These are phyloP conservation scores for Choiromyces venosus DNA, from an alignment of 495 filamentous ascomycete genomes.

Conservation along the genomic window DNA sequence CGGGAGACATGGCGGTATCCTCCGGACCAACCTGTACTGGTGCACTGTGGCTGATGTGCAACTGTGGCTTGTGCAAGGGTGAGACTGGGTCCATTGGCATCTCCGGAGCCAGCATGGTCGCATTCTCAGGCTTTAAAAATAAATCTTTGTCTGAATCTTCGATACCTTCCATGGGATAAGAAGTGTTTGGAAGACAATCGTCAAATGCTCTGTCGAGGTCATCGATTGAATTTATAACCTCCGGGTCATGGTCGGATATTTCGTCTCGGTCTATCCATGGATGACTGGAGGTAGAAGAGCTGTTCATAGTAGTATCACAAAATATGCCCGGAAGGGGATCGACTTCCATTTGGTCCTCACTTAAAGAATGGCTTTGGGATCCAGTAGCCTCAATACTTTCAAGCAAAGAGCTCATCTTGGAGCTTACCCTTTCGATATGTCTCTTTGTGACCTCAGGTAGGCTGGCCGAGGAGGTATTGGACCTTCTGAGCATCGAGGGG, in stretches of 20 bases:
- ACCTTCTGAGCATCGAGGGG: conserved; percentile 10
- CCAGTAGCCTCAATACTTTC: conserved; percentile 10
- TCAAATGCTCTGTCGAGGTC: background rate
- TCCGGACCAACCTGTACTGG: background rate
- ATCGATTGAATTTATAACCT: background rate
- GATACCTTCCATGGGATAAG: background rate
- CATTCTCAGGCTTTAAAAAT: background rate
- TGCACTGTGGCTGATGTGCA: background rate
- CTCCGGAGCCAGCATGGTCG: background rate
- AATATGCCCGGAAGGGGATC: conserved; percentile 29
- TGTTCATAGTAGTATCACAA: background rate
- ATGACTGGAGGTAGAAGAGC: background rate
- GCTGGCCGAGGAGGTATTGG: conserved; percentile 4
- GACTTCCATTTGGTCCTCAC: conserved; percentile 9
- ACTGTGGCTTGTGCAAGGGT: background rate
- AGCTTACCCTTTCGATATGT: conserved; percentile 22
- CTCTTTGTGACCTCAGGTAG: conserved; percentile 7
- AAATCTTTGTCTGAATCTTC: background rate
- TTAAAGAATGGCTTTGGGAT: background rate
- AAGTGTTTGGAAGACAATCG: background rate
- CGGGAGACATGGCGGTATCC: background rate
- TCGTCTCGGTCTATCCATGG: background rate
- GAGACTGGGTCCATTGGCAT: background rate
- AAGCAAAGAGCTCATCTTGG: conserved; percentile 21
- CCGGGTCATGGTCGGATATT: background rate